Base-by-base conservation (phyloP, 2,329 filamentous ascomycete genomes). In the Colletotrichum paranaense region DNA sequence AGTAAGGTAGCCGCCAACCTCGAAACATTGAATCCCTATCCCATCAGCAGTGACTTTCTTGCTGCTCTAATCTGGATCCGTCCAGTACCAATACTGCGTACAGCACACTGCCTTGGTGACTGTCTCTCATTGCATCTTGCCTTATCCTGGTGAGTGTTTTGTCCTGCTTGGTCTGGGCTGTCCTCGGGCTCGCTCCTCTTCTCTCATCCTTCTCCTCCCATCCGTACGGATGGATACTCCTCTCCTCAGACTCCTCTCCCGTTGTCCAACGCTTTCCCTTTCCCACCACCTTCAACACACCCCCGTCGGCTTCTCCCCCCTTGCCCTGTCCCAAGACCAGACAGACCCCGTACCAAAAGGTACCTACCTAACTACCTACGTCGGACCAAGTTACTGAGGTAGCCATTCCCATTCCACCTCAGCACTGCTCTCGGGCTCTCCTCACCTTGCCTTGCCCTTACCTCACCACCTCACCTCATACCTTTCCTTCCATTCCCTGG, bases 271-370 rank as follows among this genome's bases (percentile, higher is more conserved):
- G 32, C 69, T 67, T 53, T 52, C 69, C 9, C 12, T 52, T 9
- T 32, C 56, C 57, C 28, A 63, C 49, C 58, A 68, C 46, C 42
- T 38, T 52, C 58, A 49, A 35, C 66, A 68, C 58, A 46, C 57
- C 60, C 53, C 38, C 55, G 57, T 68, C 49, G 66, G 49, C 66
- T 24, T 26, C 56, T 42, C 19, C 64, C 64, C 49, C 30, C 66
- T 62, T 62, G 38, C 42, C 52, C 59, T 57, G 28, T n/a, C 67
- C 52, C 62, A 32, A 60, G 65, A 52, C 59, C 53, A 53, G 32
- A 35, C 46, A 8, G 35, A 55, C 46, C 35, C n/a, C n/a, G 46
- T 64, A 64, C 46, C 30, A 26, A 26, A n/a, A 38, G 62, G 46
- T 64, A 64, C 62, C 57, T 42, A 28, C 11, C 26, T 42, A 42